Evolutionary conservation across 306 rosid species (phyloP).

Genomic region (Sicyos baderoa): DNA sequence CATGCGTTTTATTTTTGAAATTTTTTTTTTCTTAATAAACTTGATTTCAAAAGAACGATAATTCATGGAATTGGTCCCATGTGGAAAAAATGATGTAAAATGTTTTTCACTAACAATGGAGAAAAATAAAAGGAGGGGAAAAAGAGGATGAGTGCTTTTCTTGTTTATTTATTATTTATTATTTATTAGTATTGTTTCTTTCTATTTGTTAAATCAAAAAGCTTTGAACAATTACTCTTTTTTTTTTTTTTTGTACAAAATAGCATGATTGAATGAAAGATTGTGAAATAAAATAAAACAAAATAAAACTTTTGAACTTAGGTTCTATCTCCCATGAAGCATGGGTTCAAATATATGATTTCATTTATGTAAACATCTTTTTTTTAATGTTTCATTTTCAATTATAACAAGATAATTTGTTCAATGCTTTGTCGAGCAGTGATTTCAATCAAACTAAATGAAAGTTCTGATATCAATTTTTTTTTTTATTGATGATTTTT

Average conservation of each 20-base stretch:
- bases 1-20: too few species aligned
- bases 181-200: neutral
- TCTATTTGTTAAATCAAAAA: conserved; percentile 2
- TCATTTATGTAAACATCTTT: neutral
- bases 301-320: too few species aligned
- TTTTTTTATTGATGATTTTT: neutral
- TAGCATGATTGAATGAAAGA: neutral
- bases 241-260: neutral
- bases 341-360: conserved; percentile 8
- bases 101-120: neutral
- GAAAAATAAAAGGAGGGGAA: neutral
- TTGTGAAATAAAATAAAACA: too few species aligned
- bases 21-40: too few species aligned
- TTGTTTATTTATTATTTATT: neutral
- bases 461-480: neutral
- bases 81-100: conserved; percentile 1
- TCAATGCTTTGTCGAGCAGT: too few species aligned
- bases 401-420: neutral
- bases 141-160: conserved; percentile 10
- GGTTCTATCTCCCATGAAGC: neutral
- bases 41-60: neutral
- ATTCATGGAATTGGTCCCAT: conserved; percentile 1
- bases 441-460: too few species aligned
- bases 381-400: neutral
- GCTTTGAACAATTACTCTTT: neutral